A percentile compares a stretch with the other conserved stretches of the same genome.
phyloP scores from a whole-genome alignment of 2,329 filamentous ascomycete species.

The Amylocarpus encephaloides region DNA sequence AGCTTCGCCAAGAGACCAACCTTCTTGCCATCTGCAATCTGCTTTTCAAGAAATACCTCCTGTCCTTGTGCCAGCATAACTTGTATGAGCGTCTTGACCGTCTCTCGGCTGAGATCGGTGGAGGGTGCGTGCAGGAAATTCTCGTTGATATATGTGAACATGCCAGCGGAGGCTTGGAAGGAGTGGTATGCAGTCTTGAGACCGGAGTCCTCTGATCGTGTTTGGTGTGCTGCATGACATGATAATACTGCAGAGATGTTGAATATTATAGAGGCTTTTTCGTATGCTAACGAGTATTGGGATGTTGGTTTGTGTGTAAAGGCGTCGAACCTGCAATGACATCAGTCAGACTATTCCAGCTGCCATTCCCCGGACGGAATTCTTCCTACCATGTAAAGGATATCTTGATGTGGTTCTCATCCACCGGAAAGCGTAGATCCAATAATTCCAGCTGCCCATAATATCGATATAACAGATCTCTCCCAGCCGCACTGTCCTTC shows the following conservation, averaged over 20 bases:
- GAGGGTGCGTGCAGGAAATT: slow-evolving; percentile 97
- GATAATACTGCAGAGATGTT: slow-evolving; percentile 97
- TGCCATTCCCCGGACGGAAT: neutral
- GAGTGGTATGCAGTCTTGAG: slow-evolving; percentile 97
- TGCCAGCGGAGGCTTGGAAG: slow-evolving; percentile 94
- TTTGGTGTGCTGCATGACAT: slow-evolving; percentile 89
- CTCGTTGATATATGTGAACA: slow-evolving; percentile 99
- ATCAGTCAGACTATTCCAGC: slow-evolving; percentile 11
- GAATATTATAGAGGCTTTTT: slow-evolving; percentile 99
- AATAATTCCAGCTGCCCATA: slow-evolving; percentile 95
- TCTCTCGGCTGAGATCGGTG: slow-evolving; percentile 90
- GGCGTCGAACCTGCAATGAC: slow-evolving; percentile 77
- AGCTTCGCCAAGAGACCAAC: slow-evolving; percentile 85
- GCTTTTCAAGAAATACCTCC: slow-evolving; percentile 96
- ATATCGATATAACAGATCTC: slow-evolving; percentile 92
- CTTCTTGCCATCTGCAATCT: slow-evolving; percentile 89
- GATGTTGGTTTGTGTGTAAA: slow-evolving; percentile 97
- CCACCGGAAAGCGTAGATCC: slow-evolving; percentile 90
- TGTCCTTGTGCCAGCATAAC: slow-evolving; percentile 94
- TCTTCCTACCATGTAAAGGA: slow-evolving; percentile 84
- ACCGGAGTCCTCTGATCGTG: slow-evolving; percentile 83
- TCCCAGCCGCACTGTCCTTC: slow-evolving; percentile 88
- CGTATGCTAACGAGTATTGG: slow-evolving; percentile 93
- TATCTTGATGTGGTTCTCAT: slow-evolving; percentile 99
- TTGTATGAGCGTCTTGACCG: slow-evolving; percentile 87